Percentiles rank a stretch among this genome's conserved stretches.
phyloP scores from a whole-genome alignment of 75 land plant genomes.

The Chamaecyparis obtusa region DNA sequence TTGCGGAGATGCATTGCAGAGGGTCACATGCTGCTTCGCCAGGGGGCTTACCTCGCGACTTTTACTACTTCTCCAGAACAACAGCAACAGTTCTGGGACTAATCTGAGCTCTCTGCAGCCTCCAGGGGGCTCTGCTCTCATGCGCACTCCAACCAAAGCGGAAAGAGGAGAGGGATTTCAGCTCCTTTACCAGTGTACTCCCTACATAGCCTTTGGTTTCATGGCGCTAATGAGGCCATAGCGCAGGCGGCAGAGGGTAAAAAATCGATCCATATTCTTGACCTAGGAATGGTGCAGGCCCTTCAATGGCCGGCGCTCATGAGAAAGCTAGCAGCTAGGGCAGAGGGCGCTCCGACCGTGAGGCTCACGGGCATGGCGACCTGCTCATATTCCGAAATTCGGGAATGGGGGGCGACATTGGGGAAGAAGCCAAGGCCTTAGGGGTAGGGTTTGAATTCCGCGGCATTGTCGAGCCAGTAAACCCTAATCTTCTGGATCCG shows the following conservation, averaged over 20 bases:
- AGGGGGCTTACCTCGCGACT: slow-evolving; percentile 35
- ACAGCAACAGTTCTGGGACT: neutral
- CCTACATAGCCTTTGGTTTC: slow-evolving; percentile 50
- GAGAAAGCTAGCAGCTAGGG: slow-evolving; percentile 27
- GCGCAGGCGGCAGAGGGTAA: slow-evolving; percentile 40
- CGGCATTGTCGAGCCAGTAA: slow-evolving; percentile 14
- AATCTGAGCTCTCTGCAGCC: neutral
- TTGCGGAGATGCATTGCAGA: slow-evolving; percentile 41
- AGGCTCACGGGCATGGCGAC: slow-evolving; percentile 11
- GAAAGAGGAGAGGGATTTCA: slow-evolving; percentile 33
- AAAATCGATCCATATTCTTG: slow-evolving; percentile 42
- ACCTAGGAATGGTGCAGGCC: slow-evolving; percentile 41
- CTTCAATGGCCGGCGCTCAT: slow-evolving; percentile 50
- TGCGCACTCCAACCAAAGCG: slow-evolving; percentile 15
- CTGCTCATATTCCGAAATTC: neutral
- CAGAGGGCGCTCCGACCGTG: slow-evolving; percentile 25
- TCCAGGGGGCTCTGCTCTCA: slow-evolving; percentile 16
- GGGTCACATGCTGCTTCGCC: slow-evolving; percentile 48
- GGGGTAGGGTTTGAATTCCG: slow-evolving; percentile 27
- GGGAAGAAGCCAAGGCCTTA: slow-evolving; percentile 20
- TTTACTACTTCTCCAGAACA: slow-evolving; percentile 21
- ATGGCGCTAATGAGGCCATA: slow-evolving; percentile 44
- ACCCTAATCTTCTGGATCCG: slow-evolving; percentile 14
- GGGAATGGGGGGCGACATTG: slow-evolving; percentile 14
- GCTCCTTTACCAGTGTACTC: slow-evolving; percentile 41